Conservation (phyloP, 352 stramenopile genomes). For the Pythium plurisporium region DNA sequence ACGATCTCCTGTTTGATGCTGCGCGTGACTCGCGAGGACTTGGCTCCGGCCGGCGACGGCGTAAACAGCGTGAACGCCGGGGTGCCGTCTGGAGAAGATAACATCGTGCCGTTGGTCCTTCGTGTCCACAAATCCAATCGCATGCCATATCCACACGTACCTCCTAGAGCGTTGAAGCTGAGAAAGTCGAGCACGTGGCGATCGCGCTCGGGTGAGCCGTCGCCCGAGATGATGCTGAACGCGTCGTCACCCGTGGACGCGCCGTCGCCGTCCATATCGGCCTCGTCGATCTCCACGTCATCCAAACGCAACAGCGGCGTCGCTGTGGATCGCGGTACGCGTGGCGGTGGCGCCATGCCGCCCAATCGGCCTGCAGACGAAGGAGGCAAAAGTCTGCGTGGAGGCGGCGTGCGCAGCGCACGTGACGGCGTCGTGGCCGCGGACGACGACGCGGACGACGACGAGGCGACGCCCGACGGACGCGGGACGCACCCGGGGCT, state of each 20-base stretch:
- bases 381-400: constrained; percentile 9
- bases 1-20: constrained; percentile 9
- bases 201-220: constrained; percentile 24
- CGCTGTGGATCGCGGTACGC: not conserved
- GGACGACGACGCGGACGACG: not conserved
- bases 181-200: constrained; percentile 46
- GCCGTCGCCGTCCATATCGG: constrained; percentile 22
- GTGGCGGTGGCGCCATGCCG: constrained; percentile 4
- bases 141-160: constrained; percentile 11
- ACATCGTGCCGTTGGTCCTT: not conserved
- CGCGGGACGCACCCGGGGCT: constrained; percentile 22
- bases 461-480: not conserved
- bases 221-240: constrained; percentile 49
- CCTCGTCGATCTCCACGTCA: constrained; percentile 26
- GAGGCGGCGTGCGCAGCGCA: constrained; percentile 15
- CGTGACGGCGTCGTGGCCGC: constrained; percentile 2
- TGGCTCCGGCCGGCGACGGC: constrained; percentile 35
- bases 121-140: not conserved
- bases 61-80: constrained; percentile 48
- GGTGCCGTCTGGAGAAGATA: constrained; percentile 13
- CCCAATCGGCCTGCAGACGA: not conserved
- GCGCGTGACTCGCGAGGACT: constrained; percentile 2
- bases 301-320: constrained; percentile 11
- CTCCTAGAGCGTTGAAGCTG: constrained; percentile 20
- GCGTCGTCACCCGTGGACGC: constrained; percentile 27